These are phyloP conservation scores for Sutorius eximius DNA, from an alignment of 1,284 basidiomycete genomes.

Conservation along the genomic window DNA sequence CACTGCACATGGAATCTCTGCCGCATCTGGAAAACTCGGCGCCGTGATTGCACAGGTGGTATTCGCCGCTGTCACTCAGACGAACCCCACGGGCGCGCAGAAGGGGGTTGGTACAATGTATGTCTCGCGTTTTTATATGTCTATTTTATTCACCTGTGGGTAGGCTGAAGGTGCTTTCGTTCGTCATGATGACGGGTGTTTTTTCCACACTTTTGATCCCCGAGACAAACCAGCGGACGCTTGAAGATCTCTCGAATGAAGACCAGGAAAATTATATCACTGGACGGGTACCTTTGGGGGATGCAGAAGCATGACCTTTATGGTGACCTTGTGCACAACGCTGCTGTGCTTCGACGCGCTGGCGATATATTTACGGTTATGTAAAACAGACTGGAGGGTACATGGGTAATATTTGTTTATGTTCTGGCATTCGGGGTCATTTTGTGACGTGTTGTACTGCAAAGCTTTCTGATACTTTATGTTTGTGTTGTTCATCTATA, in stretches of 20 bases:
- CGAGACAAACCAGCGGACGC: slow-evolving; percentile 7
- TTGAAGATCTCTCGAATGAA: slow-evolving; percentile 10
- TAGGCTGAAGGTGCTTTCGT: slow-evolving; percentile 7
- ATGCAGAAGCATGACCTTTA: not conserved
- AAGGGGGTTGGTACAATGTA: not conserved
- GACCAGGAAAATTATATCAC: not conserved
- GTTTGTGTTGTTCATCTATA: too few relatives aligned
- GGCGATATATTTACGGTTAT: not conserved
- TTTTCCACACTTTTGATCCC: slow-evolving; percentile 12
- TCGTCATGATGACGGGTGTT: slow-evolving; percentile 10
- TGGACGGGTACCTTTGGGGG: too few relatives aligned
- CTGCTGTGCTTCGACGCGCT: not conserved
- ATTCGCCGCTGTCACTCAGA: not conserved
- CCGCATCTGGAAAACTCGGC: slow-evolving; percentile 66
- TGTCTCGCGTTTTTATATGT: not conserved
- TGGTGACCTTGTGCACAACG: too few relatives aligned
- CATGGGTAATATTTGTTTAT: too few relatives aligned
- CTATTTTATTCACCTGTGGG: not conserved
- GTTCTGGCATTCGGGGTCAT: too few relatives aligned
- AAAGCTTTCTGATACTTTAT: too few relatives aligned
- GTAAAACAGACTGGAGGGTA: too few relatives aligned
- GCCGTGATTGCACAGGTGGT: slow-evolving; percentile 57
- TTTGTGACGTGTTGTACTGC: too few relatives aligned
- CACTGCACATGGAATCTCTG: slow-evolving; percentile 68
- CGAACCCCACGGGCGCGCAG: not conserved